A percentile compares a stretch with the other conserved stretches of the same genome.
Evolutionary conservation across 352 stramenopile species (phyloP).

Genomic region (Phytopythium delawarense): DNA sequence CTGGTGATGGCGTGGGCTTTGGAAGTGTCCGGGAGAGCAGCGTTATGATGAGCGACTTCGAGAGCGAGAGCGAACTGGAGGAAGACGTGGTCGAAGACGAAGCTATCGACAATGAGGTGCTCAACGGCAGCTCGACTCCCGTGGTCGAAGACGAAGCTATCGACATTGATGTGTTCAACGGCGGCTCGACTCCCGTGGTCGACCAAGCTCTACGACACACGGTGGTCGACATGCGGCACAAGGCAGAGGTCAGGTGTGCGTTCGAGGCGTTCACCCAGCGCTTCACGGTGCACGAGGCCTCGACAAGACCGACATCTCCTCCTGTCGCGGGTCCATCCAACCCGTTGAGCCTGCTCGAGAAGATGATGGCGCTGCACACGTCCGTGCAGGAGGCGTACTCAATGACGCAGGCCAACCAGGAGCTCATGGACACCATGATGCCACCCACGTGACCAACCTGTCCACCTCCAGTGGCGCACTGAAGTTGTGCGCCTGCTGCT

Average conservation of each 20-base stretch:
- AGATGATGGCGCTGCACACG: conserved; percentile 36
- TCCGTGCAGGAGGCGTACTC: conserved; percentile 34
- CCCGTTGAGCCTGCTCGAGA: conserved; percentile 5
- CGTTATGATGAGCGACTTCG: conserved; percentile 4
- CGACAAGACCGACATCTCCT: no score
- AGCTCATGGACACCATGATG: conserved; percentile 37
- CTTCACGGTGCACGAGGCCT: not conserved
- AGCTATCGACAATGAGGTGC: not conserved
- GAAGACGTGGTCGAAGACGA: not conserved
- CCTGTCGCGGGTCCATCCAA: not conserved
- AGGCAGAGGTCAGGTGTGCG: not conserved
- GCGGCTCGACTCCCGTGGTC: no score
- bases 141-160: not conserved
- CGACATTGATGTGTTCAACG: no score
- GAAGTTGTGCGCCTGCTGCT: not conserved
- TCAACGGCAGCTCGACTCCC: not conserved
- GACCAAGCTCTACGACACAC: no score
- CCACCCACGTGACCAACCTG: not conserved
- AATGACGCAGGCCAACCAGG: conserved; percentile 38
- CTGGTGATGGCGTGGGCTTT: no score
- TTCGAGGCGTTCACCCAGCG: not conserved
- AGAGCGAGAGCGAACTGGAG: not conserved
- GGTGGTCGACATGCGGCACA: not conserved
- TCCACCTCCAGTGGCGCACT: not conserved
- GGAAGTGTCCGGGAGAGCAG: not conserved